A percentile compares a stretch with the other conserved stretches of the same genome.
These are phyloP conservation scores for Circinella minor DNA, from an alignment of 371 early-diverging fungal genomes.

Conservation along the genomic window DNA sequence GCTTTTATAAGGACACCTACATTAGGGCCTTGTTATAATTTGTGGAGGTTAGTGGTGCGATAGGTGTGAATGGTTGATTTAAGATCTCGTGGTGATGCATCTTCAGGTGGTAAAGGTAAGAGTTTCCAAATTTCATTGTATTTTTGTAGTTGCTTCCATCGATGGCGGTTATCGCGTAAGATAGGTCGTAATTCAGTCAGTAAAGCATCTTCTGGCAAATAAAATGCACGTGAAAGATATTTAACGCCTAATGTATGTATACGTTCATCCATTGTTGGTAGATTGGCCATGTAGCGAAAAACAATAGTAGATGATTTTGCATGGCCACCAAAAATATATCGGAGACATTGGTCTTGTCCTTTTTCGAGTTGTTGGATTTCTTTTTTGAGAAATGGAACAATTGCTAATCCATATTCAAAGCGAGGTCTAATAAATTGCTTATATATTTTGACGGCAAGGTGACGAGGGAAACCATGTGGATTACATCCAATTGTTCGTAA, in stretches of 20 bases:
- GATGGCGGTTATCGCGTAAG: not conserved
- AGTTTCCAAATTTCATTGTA: not conserved
- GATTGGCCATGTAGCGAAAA: slow-evolving; percentile 17
- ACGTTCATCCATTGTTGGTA: too few relatives aligned
- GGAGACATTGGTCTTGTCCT: slow-evolving; percentile 20
- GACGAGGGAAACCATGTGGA: not conserved
- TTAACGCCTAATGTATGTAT: too few relatives aligned
- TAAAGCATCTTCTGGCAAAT: not conserved
- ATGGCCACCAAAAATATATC: slow-evolving; percentile 22
- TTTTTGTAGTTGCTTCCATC: not conserved
- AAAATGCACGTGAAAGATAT: not conserved
- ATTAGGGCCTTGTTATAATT: too few relatives aligned
- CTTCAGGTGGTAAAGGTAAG: too few relatives aligned
- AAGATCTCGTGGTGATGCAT: too few relatives aligned
- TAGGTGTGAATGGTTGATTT: too few relatives aligned
- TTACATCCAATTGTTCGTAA: slow-evolving; percentile 10
- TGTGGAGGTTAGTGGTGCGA: too few relatives aligned
- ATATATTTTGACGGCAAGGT: slow-evolving; percentile 10
- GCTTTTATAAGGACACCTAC: too few relatives aligned
- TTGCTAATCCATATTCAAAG: slow-evolving; percentile 18
- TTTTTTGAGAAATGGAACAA: not conserved
- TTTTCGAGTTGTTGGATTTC: not conserved
- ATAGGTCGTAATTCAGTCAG: not conserved
- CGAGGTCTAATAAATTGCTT: slow-evolving; percentile 13
- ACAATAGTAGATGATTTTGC: slow-evolving; percentile 19